Base-by-base conservation (phyloP, 306 rosid species). In the Cyamopsis tetragonoloba region DNA sequence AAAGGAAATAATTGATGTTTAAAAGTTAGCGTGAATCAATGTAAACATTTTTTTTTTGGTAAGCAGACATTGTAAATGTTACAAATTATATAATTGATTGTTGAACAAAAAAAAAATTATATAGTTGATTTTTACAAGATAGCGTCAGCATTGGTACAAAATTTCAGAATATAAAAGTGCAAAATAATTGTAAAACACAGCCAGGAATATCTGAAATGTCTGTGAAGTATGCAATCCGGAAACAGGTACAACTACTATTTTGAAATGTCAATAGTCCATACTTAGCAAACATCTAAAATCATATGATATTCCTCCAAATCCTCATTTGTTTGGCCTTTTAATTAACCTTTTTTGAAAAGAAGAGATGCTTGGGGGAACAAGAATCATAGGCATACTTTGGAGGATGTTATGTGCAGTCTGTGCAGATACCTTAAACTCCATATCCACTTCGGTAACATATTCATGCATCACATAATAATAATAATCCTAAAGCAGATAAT, bases 401-500 rank as follows among this genome's bases (percentile, higher is more conserved):
- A 35, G 34, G n/a, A 75, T 14, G 43, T 39, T 15, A 69, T 22
- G 63, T 2, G n/a, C n/a, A n/a, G n/a, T n/a, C n/a, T n/a, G n/a
- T 26, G 56, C 42, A 13, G 34, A 58, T 31, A 41, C 22, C 53
- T 15, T 27, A 70, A 68, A 64, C 35, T 58, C 53, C 35, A 54
- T 28, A 43, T 42, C 59, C 60, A 68, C 22, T 13, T 63, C 53
- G 56, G 15, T 15, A 48, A 59, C 62, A 67, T 30, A 59, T 55
- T 5, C 23, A 47, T 22, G 30, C 44, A 32, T 26, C 42, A 48
- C 11, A 31, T 13, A 5, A 26, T 59, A 9, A 62, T 2, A 10
- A 1, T n/a, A 18, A 37, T 54, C 68, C 62, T 76, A 39, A 62
- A 72, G 38, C 14, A n/a, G n/a, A n/a, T n/a, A n/a, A n/a, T n/a